Conservation (phyloP, 331 rosid genomes). For the Telfairia occidentalis region DNA sequence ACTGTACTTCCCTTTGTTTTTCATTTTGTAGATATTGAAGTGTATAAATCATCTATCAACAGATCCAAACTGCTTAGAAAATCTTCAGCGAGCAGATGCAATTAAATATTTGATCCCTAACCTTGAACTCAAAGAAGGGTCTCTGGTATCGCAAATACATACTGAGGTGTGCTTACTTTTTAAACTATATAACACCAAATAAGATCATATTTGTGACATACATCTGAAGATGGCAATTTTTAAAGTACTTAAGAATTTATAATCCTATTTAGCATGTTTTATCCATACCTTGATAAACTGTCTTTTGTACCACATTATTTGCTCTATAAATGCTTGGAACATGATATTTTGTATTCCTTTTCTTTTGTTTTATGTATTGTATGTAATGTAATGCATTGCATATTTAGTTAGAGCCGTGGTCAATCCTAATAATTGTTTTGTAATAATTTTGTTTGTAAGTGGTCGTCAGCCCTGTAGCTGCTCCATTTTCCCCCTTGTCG, state of each 20-base stretch:
- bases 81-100: constrained; percentile 99
- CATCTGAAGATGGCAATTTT: background rate
- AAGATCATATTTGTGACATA: background rate
- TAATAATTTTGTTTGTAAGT: background rate
- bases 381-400: too few relatives aligned
- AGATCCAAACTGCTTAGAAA: constrained; percentile 98
- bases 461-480: too few relatives aligned
- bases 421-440: background rate
- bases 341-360: background rate
- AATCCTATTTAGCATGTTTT: background rate
- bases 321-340: background rate
- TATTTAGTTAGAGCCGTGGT: background rate
- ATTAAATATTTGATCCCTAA: constrained; percentile 93
- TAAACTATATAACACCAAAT: background rate
- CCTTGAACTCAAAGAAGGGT: constrained; percentile 95
- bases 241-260: background rate
- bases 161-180: constrained; percentile 52
- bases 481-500: too few relatives aligned
- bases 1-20: constrained; percentile 13
- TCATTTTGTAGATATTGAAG: constrained; percentile 59
- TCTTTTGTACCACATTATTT: background rate
- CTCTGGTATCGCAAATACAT: constrained; percentile 85
- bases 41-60: constrained; percentile 88
- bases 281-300: background rate
- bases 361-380: background rate